Percentiles rank a stretch among this genome's conserved stretches.
Evolutionary conservation across 2,329 filamentous ascomycete species (phyloP).

Genomic region (Helotiales sp.): DNA sequence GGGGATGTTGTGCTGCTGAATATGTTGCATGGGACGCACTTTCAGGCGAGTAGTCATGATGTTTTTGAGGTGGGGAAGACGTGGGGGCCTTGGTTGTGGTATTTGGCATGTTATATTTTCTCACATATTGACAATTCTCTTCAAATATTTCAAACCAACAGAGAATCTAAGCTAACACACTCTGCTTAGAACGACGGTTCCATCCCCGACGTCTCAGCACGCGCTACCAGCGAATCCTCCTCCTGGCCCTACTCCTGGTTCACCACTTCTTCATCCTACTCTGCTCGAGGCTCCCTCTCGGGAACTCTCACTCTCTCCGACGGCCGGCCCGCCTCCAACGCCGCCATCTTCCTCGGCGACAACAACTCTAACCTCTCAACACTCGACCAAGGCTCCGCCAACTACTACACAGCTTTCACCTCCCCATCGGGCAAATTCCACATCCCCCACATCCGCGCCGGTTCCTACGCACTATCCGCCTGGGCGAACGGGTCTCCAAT

Average conservation of each 20-base stretch:
- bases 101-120: slow-evolving; percentile 1
- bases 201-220: slow-evolving; percentile 48
- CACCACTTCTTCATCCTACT: slow-evolving; percentile 49
- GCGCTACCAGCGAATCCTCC: slow-evolving; percentile 48
- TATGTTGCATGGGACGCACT: slow-evolving; percentile 59
- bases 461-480: slow-evolving; percentile 46
- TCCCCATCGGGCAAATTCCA: slow-evolving; percentile 50
- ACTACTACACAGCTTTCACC: slow-evolving; percentile 56
- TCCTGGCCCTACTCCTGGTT: slow-evolving; percentile 57
- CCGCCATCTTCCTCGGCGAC: slow-evolving; percentile 57
- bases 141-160: not conserved
- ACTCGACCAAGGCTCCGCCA: slow-evolving; percentile 53
- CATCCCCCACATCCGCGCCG: slow-evolving; percentile 51
- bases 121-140: not conserved
- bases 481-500: not conserved
- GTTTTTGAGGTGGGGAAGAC: slow-evolving; percentile 48
- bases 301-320: slow-evolving; percentile 53
- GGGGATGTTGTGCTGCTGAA: slow-evolving; percentile 59
- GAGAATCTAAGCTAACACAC: not conserved
- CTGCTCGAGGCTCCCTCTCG: slow-evolving; percentile 53
- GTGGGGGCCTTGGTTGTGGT: slow-evolving; percentile 45
- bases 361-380: slow-evolving; percentile 51
- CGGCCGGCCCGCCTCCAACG: slow-evolving; percentile 53
- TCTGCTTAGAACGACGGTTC: slow-evolving; percentile 50
- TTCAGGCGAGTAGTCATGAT: slow-evolving; percentile 46